These are phyloP conservation scores for Geoglossum cookeanum DNA, from an alignment of 2,329 filamentous ascomycete genomes.

Conservation along the genomic window DNA sequence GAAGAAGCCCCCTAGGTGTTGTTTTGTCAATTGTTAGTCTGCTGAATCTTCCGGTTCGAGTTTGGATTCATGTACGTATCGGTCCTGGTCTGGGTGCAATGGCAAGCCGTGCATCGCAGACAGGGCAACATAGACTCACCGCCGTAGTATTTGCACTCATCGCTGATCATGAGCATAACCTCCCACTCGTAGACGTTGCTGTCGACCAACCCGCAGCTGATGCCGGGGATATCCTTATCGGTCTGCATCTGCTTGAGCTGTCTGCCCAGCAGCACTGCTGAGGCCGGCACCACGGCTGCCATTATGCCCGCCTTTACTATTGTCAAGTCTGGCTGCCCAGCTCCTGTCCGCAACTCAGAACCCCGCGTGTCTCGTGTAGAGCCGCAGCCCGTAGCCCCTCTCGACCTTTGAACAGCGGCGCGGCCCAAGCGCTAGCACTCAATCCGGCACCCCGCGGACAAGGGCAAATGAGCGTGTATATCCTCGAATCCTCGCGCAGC, in stretches of 20 bases:
- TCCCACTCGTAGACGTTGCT: constrained; percentile 95
- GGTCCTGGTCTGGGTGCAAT: too few relatives aligned
- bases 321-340: too few relatives aligned
- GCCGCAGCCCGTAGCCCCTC: too few relatives aligned
- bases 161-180: constrained; percentile 95
- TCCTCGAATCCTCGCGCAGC: too few relatives aligned
- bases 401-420: too few relatives aligned
- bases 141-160: constrained; percentile 85
- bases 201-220: constrained; percentile 75
- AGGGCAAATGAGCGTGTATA: too few relatives aligned
- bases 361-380: too few relatives aligned
- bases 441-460: too few relatives aligned
- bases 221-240: constrained; percentile 79
- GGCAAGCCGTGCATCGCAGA: not conserved
- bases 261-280: constrained; percentile 55
- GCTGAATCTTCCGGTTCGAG: not conserved
- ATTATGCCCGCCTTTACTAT: not conserved
- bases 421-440: too few relatives aligned
- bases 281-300: constrained; percentile 27
- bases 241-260: constrained; percentile 91
- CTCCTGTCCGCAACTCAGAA: too few relatives aligned
- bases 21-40: not conserved
- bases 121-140: constrained; percentile 35
- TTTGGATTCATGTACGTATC: too few relatives aligned
- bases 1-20: constrained; percentile 63